These are phyloP conservation scores for Adansonia grandidieri DNA, from an alignment of 441 rosid species.

Conservation along the genomic window DNA sequence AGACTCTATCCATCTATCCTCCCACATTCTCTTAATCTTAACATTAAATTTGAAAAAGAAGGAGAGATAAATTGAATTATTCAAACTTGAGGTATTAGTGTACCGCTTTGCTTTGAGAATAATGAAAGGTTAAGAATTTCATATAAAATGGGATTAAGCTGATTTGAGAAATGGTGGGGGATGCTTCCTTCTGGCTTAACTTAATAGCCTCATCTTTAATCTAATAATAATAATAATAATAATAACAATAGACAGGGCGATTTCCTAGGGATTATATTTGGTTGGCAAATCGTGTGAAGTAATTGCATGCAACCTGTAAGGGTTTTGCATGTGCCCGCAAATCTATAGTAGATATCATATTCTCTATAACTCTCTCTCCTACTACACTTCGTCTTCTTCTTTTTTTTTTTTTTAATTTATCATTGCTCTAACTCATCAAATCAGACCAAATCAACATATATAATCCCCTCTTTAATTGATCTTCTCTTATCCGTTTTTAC, in stretches of 20 bases:
- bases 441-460: constrained; percentile 39
- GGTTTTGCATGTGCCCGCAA: constrained; percentile 62
- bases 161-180: constrained; percentile 23
- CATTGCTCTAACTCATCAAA: not conserved
- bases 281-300: constrained; percentile 38
- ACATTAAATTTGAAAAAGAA: not conserved
- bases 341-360: constrained; percentile 69
- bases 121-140: constrained; percentile 20
- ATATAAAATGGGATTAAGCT: constrained; percentile 33
- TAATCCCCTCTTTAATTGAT: constrained; percentile 37
- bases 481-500: constrained; percentile 23
- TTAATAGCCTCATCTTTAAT: too few relatives aligned
- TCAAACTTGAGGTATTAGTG: too few relatives aligned
- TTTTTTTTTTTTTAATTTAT: constrained; percentile 34
- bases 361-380: constrained; percentile 53
- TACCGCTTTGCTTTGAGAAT: not conserved
- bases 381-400: constrained; percentile 55
- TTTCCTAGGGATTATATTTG: constrained; percentile 43
- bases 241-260: constrained; percentile 30
- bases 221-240: not conserved
- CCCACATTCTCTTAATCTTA: not conserved
- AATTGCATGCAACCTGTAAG: constrained; percentile 36
- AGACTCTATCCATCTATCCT: not conserved
- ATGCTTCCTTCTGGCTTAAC: too few relatives aligned
- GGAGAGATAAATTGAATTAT: not conserved